Evolutionary conservation across 202 grass and related monocot genomes (phyloP).

Genomic region (Hordeum pubiflorum): DNA sequence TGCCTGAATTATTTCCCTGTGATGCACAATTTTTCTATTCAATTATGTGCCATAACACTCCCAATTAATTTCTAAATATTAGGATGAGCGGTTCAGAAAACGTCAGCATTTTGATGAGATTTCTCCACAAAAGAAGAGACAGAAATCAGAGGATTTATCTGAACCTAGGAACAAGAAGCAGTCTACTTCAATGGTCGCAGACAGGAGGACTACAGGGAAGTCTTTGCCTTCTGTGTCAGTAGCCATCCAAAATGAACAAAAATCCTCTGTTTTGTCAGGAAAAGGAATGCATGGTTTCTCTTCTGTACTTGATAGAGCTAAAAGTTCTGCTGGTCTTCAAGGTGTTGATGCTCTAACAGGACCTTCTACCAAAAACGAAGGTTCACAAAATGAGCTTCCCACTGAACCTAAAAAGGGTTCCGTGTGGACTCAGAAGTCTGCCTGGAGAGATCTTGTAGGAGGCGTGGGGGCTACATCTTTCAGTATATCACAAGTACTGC

Average conservation of each 20-base stretch:
- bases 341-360: slow-evolving; percentile 5
- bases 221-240: slow-evolving; percentile 24
- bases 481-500: slow-evolving; percentile 50
- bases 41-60: slow-evolving; percentile 7
- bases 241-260: slow-evolving; percentile 20
- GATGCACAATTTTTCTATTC: background rate
- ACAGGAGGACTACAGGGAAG: background rate
- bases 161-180: slow-evolving; percentile 31
- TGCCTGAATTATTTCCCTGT: background rate
- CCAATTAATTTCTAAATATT: slow-evolving; percentile 13
- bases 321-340: slow-evolving; percentile 15
- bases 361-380: slow-evolving; percentile 26
- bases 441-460: slow-evolving; percentile 80
- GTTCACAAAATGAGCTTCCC: background rate
- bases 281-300: slow-evolving; percentile 38
- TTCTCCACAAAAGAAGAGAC: slow-evolving; percentile 28
- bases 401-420: slow-evolving; percentile 33
- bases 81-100: slow-evolving; percentile 33
- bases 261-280: background rate
- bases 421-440: slow-evolving; percentile 78
- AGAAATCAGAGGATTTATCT: slow-evolving; percentile 29
- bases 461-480: slow-evolving; percentile 44
- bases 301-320: slow-evolving; percentile 27
- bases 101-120: slow-evolving; percentile 19
- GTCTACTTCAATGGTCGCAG: slow-evolving; percentile 11